Percentiles rank a stretch among this genome's conserved stretches.
These are phyloP conservation scores for Chrysoporthe austroafricana DNA, from an alignment of 2,329 filamentous ascomycete species.

Conservation along the genomic window DNA sequence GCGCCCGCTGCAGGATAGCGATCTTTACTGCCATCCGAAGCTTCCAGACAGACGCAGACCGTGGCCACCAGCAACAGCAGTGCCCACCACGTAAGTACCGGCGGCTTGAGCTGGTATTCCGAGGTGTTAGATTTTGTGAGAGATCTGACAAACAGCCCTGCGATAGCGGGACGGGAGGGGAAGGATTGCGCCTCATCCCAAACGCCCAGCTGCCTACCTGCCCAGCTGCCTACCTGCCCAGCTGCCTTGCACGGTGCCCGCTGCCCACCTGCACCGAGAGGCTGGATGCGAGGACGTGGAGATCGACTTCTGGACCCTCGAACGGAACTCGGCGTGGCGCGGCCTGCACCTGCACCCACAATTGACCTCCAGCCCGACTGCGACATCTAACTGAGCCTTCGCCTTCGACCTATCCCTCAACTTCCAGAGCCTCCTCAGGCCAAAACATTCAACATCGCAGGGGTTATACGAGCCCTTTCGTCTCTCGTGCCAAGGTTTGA, in stretches of 20 bases:
- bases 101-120: neutral
- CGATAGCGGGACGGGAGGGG: constrained; percentile 1
- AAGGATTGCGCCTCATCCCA: constrained; percentile 12
- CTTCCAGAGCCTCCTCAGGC: neutral
- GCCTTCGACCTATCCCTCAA: neutral
- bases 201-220: neutral
- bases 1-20: neutral
- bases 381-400: neutral
- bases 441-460: neutral
- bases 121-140: constrained; percentile 8
- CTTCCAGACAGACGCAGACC: neutral
- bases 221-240: neutral
- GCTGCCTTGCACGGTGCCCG: no score
- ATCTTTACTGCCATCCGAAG: neutral
- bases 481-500: neutral
- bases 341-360: neutral
- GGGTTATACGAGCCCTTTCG: neutral
- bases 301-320: neutral
- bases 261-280: neutral
- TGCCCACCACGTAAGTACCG: neutral
- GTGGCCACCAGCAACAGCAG: neutral
- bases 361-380: constrained; percentile 2
- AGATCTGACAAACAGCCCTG: constrained; percentile 14
- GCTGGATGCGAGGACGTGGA: constrained; percentile 3
- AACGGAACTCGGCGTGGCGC: neutral